These are phyloP conservation scores for Jatropha podagrica DNA, from an alignment of 441 rosid genomes.

Conservation along the genomic window DNA sequence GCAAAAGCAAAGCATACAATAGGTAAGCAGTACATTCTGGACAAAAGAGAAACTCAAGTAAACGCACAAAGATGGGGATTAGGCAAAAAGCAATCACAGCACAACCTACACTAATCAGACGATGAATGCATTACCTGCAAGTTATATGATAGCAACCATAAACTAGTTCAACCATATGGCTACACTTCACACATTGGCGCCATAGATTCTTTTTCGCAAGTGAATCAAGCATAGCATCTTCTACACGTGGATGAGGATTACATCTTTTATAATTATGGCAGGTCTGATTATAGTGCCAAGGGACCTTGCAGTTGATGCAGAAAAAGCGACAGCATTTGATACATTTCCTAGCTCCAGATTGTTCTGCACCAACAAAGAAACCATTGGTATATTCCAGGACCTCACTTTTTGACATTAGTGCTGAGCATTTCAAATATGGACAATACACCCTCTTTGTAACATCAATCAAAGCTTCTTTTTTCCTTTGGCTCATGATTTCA, in stretches of 20 bases:
- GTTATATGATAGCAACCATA: constrained; percentile 68
- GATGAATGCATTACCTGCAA: constrained; percentile 51
- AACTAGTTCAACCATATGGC: constrained; percentile 58
- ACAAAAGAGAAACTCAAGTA: neutral
- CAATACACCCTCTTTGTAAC: constrained; percentile 67
- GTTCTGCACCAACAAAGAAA: constrained; percentile 32
- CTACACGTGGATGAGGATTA: constrained; percentile 37
- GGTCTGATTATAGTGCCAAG: constrained; percentile 53
- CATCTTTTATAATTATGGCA: constrained; percentile 40
- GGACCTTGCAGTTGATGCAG: constrained; percentile 66
- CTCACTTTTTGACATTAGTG: constrained; percentile 68
- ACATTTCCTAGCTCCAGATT: constrained; percentile 69
- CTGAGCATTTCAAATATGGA: constrained; percentile 64
- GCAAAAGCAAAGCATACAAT: constrained; percentile 5
- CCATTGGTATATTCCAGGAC: constrained; percentile 40
- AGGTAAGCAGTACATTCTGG: neutral
- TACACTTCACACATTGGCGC: constrained; percentile 62
- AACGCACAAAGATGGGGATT: neutral
- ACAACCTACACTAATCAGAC: neutral
- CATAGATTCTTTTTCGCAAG: constrained; percentile 48
- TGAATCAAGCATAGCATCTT: constrained; percentile 44
- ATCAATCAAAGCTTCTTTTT: constrained; percentile 56
- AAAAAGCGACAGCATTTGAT: constrained; percentile 49
- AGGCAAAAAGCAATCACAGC: neutral
- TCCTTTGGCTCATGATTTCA: constrained; percentile 48